Base-by-base conservation (phyloP, 495 filamentous ascomycete species). In the Neurospora sp. region DNA sequence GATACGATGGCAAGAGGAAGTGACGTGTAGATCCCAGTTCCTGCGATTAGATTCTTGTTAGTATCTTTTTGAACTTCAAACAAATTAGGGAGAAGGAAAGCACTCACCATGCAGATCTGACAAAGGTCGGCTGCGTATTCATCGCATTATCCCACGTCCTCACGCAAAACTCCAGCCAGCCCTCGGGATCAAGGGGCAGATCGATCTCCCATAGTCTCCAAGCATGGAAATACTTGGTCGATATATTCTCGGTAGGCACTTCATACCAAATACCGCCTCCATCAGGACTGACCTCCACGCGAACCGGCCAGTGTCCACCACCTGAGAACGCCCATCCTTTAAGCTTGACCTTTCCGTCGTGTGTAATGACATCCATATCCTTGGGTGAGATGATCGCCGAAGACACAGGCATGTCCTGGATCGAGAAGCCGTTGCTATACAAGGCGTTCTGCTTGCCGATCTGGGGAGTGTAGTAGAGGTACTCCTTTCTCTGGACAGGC, bases 21-120 rank as follows among this genome's bases (percentile, higher is more conserved):
- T 91, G 37, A 92, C 89, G 79, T 91, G 89, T 16, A 91, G 81
- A 48, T 88, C 89, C 89, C 88, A 91, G 77, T 87, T 87, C 85
- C 77, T 78, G 10, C 18, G 40, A 9, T 45, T 39, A 1, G 1
- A 22, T 9, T 16, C 35, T 31, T 1, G 71, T 71, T 14, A 71
- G 59, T 27, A 18, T 10, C 44, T 48, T 20, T 9, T 3, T 16
- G 14, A 71, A 31, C n/a, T 27, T 3, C 16, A 9, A 20, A 69
- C 9, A 39, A 2, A 31, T 39, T 9, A 16, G 9, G 9, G 70
- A 14, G 1, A 22, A 18, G 39, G 1, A 1, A 22, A 31, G 37
- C 40, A 76, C 76, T 72, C 53, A 78, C 83, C 85, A 78, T 38
- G 81, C 77, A 53, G 79, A 75, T 61, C 77, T 71, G 3, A 77